Conservation (phyloP, 805 yeast genomes). For the Suhomyces xylopsoci region DNA sequence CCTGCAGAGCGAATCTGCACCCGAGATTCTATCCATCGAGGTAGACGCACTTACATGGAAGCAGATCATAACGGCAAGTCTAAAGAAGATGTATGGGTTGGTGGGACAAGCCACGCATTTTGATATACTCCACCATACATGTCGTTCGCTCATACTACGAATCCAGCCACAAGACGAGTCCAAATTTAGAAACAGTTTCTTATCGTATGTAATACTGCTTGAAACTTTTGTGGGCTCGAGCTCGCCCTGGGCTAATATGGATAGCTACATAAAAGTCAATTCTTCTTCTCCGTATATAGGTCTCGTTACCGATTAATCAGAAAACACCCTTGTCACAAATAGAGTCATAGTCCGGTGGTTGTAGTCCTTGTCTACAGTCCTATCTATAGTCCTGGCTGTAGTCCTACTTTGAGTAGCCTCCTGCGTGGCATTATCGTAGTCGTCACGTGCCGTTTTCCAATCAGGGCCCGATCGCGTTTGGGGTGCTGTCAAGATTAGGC, state of each 20-base stretch:
- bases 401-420: not conserved
- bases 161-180: slow-evolving; percentile 28
- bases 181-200: slow-evolving; percentile 28
- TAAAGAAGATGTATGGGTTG: slow-evolving; percentile 15
- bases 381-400: not conserved
- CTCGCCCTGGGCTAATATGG: slow-evolving; percentile 8
- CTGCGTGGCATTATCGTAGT: not conserved
- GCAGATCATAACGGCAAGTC: slow-evolving; percentile 11
- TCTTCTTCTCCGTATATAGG: not conserved
- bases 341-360: no score
- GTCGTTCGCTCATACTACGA: slow-evolving; percentile 19
- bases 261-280: slow-evolving; percentile 7
- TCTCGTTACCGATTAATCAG: not conserved
- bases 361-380: no score
- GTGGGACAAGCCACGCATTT: slow-evolving; percentile 17
- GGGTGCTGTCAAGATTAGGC: not conserved
- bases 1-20: not conserved
- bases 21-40: slow-evolving; percentile 4
- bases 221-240: slow-evolving; percentile 20
- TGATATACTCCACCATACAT: slow-evolving; percentile 12
- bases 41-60: slow-evolving; percentile 18
- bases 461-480: not conserved
- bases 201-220: slow-evolving; percentile 29
- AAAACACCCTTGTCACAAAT: no score
- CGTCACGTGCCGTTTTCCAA: not conserved